Conservation (phyloP, 345 rosid species). For the Hirschfeldia incana region DNA sequence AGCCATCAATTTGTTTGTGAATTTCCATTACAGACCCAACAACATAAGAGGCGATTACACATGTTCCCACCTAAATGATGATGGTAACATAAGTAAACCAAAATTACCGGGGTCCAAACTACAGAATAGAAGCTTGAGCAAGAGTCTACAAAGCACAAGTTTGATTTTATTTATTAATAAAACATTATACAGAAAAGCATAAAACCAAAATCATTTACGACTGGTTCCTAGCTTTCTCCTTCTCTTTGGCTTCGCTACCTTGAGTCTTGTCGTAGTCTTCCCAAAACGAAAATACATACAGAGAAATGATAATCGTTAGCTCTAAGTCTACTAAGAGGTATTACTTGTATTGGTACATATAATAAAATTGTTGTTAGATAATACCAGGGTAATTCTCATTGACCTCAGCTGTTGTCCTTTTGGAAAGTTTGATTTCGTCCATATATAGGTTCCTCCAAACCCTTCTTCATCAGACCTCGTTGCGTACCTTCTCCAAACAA, state of each 20-base stretch:
- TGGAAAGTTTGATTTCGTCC: slow-evolving; percentile 50
- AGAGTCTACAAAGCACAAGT: not conserved
- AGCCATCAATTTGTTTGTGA: too few relatives aligned
- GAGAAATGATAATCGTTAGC: too few relatives aligned
- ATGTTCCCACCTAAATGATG: too few relatives aligned
- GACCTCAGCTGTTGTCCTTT: slow-evolving; percentile 28
- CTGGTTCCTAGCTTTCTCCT: slow-evolving; percentile 67
- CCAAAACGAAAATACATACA: not conserved
- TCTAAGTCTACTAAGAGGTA: not conserved
- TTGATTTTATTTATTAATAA: slow-evolving; percentile 8
- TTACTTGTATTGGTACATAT: not conserved
- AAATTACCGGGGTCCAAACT: not conserved
- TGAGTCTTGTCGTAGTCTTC: slow-evolving; percentile 69
- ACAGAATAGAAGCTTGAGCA: not conserved
- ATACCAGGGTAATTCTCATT: slow-evolving; percentile 69
- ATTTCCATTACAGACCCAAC: too few relatives aligned
- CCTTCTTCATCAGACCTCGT: slow-evolving; percentile 87
- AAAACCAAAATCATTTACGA: not conserved
- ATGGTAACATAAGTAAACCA: not conserved
- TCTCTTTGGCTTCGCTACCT: slow-evolving; percentile 75
- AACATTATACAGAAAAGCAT: not conserved
- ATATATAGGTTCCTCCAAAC: slow-evolving; percentile 58
- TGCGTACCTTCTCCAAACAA: slow-evolving; percentile 76
- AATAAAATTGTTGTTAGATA: not conserved
- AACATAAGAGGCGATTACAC: too few relatives aligned